phyloP scores from a whole-genome alignment of 257 asterid genomes.

The Solanum sejunctum region DNA sequence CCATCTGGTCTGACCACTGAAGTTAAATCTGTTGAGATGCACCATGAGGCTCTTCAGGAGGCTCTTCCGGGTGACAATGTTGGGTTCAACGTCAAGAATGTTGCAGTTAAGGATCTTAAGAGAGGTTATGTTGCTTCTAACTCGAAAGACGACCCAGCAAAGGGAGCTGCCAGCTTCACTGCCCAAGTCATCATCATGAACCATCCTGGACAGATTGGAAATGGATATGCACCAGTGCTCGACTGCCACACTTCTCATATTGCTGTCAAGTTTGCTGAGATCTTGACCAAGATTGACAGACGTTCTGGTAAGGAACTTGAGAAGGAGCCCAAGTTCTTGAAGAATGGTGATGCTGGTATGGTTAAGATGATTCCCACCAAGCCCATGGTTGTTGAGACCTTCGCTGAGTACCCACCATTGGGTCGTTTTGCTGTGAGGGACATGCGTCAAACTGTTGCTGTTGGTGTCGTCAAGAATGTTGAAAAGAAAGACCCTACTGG shows the following conservation, averaged over 20 bases:
- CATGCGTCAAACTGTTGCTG: conserved; percentile 47
- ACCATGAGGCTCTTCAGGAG: conserved; percentile 30
- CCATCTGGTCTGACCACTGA: conserved; percentile 22
- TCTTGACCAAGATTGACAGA: conserved; percentile 46
- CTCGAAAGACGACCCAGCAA: conserved; percentile 55
- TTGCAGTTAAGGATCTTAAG: conserved; percentile 55
- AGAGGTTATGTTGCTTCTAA: conserved; percentile 52
- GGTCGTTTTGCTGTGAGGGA: conserved; percentile 49
- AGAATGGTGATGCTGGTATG: conserved; percentile 48
- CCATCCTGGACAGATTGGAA: conserved; percentile 64
- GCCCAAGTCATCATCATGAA: conserved; percentile 64
- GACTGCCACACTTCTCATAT: conserved; percentile 64
- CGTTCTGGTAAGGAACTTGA: conserved; percentile 48
- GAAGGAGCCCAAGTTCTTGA: conserved; percentile 64
- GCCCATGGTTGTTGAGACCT: conserved; percentile 46
- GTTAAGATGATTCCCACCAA: conserved; percentile 46
- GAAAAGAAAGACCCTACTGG: conserved; percentile 49
- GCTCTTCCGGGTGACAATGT: conserved; percentile 39
- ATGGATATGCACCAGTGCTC: conserved; percentile 59
- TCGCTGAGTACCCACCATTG: conserved; percentile 31
- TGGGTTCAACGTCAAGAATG: conserved; percentile 55
- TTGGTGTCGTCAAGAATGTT: conserved; percentile 31
- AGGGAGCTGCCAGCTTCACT: conserved; percentile 44
- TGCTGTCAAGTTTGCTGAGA: conserved; percentile 50
- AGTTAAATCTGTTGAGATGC: conserved; percentile 37